These are phyloP conservation scores for Ziziphus jujuba DNA, from an alignment of 306 rosid species.

Conservation along the genomic window DNA sequence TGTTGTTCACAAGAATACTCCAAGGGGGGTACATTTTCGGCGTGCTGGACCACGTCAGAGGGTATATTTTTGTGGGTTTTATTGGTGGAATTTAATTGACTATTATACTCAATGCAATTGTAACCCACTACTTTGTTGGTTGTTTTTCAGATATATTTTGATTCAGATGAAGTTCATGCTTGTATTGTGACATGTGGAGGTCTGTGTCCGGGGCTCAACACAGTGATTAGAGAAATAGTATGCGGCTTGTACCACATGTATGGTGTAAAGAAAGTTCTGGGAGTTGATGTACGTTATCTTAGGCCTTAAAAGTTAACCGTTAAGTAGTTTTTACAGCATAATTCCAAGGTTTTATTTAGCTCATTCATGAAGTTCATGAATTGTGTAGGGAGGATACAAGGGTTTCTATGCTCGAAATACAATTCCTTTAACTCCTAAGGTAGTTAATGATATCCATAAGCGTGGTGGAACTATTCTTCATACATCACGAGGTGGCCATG, in stretches of 20 bases:
- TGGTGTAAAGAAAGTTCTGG: slow-evolving; percentile 79
- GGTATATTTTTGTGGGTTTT: slow-evolving; percentile 37
- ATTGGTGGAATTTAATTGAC: slow-evolving; percentile 6
- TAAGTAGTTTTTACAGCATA: background rate
- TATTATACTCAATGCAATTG: background rate
- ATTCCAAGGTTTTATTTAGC: background rate
- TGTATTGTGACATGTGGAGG: slow-evolving; percentile 98
- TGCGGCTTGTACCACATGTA: slow-evolving; percentile 89
- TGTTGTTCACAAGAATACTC: slow-evolving; percentile 77
- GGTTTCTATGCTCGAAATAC: slow-evolving; percentile 89
- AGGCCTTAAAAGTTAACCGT: background rate
- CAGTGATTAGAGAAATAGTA: slow-evolving; percentile 89
- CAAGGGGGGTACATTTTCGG: slow-evolving; percentile 85
- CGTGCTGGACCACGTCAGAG: slow-evolving; percentile 98
- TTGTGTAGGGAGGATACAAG: slow-evolving; percentile 83
- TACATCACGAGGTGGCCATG: slow-evolving; percentile 93
- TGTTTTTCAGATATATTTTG: slow-evolving; percentile 66
- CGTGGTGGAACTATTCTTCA: slow-evolving; percentile 94
- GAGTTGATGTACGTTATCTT: slow-evolving; percentile 60
- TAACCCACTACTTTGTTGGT: slow-evolving; percentile 16
- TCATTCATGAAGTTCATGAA: slow-evolving; percentile 4
- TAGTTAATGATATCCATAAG: slow-evolving; percentile 87
- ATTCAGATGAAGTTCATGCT: slow-evolving; percentile 83
- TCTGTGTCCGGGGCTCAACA: slow-evolving; percentile 98
- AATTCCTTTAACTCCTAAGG: slow-evolving; percentile 60